Percentiles rank a stretch among this genome's conserved stretches.
phyloP scores from a whole-genome alignment of 805 yeast species.

The Sugiyamaella boreocaroliniensis region DNA sequence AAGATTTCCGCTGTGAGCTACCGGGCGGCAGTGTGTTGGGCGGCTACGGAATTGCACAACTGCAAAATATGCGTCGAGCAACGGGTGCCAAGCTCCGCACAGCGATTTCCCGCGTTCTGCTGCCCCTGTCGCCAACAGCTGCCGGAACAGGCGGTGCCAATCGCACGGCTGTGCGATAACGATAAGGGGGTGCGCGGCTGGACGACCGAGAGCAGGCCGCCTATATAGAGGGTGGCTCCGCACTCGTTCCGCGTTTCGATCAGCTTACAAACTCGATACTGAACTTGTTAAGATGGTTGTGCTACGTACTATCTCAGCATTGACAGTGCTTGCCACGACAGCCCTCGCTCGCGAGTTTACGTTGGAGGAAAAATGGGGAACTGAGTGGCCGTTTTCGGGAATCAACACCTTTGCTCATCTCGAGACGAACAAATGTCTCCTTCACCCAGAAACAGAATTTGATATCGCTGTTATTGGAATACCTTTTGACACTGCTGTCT shows the following conservation, averaged over 20 bases:
- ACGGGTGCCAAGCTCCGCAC: no score
- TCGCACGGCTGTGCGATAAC: no score
- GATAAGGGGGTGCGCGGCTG: no score
- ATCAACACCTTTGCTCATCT: slow-evolving; percentile 62
- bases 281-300: not conserved
- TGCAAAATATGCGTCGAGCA: no score
- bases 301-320: not conserved
- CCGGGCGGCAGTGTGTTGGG: no score
- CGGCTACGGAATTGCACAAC: no score
- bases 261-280: no score
- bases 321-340: not conserved
- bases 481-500: slow-evolving; percentile 77
- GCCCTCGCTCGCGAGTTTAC: not conserved
- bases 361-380: slow-evolving; percentile 62
- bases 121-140: not conserved
- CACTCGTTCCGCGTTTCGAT: no score
- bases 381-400: slow-evolving; percentile 53
- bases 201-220: no score
- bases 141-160: not conserved
- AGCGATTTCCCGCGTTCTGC: no score
- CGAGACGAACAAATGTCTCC: slow-evolving; percentile 53
- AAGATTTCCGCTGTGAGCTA: no score
- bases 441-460: slow-evolving; percentile 37
- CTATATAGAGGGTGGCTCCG: no score
- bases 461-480: slow-evolving; percentile 74